Percentiles rank a stretch among this genome's conserved stretches.
Conservation (phyloP, 352 stramenopile species). For the Peronosclerospora sorghi region DNA sequence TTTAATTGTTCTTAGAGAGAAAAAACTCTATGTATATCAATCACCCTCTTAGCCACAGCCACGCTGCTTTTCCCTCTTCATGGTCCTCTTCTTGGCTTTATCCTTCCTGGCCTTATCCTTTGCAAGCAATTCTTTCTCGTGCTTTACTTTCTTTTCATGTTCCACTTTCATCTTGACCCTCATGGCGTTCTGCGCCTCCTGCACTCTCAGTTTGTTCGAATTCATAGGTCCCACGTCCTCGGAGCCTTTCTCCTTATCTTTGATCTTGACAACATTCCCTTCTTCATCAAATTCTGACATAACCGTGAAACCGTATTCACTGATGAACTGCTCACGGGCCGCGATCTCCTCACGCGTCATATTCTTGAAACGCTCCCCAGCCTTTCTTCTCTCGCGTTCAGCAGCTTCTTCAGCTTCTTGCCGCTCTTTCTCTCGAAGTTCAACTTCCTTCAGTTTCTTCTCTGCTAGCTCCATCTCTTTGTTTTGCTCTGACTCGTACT, state of each 20-base stretch:
- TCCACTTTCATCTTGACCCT: conserved; percentile 67
- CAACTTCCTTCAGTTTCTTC: conserved; percentile 38
- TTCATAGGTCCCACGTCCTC: conserved; percentile 30
- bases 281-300: conserved; percentile 80
- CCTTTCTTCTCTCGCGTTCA: conserved; percentile 49
- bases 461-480: conserved; percentile 32
- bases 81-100: conserved; percentile 58
- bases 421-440: conserved; percentile 47
- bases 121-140: conserved; percentile 59
- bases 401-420: conserved; percentile 44
- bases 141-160: conserved; percentile 56
- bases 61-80: conserved; percentile 66
- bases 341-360: conserved; percentile 71
- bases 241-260: conserved; percentile 45
- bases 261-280: conserved; percentile 68
- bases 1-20: too few relatives aligned
- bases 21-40: too few relatives aligned
- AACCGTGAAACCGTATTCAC: conserved; percentile 63
- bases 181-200: conserved; percentile 37
- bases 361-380: conserved; percentile 40
- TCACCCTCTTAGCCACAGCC: conserved; percentile 38
- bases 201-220: conserved; percentile 43
- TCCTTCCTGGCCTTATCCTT: conserved; percentile 61
- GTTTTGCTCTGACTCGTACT: conserved; percentile 23
- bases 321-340: conserved; percentile 68